Evolutionary conservation across 768 basidiomycete species (phyloP).

Genomic region (Lactarius hengduanensis): DNA sequence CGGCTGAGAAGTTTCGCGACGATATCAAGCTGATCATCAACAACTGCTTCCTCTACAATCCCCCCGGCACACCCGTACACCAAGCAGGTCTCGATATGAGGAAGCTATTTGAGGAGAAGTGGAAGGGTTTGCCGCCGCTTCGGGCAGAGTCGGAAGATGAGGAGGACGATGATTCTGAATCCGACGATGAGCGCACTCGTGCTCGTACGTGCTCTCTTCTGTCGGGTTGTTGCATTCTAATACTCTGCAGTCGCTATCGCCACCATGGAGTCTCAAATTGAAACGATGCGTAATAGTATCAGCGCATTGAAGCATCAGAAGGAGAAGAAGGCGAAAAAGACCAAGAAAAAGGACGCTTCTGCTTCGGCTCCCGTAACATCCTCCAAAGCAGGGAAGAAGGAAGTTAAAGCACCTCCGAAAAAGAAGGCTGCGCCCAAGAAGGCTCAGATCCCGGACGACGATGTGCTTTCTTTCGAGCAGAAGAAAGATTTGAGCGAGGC

Average conservation of each 20-base stretch:
- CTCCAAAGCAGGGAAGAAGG: slow-evolving; percentile 55
- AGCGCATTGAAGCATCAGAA: slow-evolving; percentile 52
- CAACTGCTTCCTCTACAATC: slow-evolving; percentile 93
- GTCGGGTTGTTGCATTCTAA: slow-evolving; percentile 23
- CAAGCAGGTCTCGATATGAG: slow-evolving; percentile 84
- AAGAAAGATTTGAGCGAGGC: slow-evolving; percentile 98
- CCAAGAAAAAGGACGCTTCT: slow-evolving; percentile 56
- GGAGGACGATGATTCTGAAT: slow-evolving; percentile 61
- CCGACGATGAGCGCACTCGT: slow-evolving; percentile 59
- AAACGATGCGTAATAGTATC: slow-evolving; percentile 69
- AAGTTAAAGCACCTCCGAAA: slow-evolving; percentile 42
- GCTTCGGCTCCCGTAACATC: slow-evolving; percentile 56
- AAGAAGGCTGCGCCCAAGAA: slow-evolving; percentile 68
- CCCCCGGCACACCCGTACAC: slow-evolving; percentile 82
- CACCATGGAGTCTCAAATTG: slow-evolving; percentile 78
- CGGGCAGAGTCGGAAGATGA: slow-evolving; percentile 53
- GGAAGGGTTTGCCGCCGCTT: slow-evolving; percentile 71
- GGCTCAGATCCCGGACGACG: slow-evolving; percentile 62
- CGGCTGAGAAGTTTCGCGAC: slow-evolving; percentile 76
- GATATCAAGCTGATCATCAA: slow-evolving; percentile 95
- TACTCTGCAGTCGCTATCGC: slow-evolving; percentile 60
- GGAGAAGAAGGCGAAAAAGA: slow-evolving; percentile 66
- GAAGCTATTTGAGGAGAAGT: slow-evolving; percentile 89
- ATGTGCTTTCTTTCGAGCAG: slow-evolving; percentile 89
- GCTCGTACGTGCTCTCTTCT: slow-evolving; percentile 47